Conservation (phyloP, 176 grass and related monocot species). For the Urochloa ruziziensis region DNA sequence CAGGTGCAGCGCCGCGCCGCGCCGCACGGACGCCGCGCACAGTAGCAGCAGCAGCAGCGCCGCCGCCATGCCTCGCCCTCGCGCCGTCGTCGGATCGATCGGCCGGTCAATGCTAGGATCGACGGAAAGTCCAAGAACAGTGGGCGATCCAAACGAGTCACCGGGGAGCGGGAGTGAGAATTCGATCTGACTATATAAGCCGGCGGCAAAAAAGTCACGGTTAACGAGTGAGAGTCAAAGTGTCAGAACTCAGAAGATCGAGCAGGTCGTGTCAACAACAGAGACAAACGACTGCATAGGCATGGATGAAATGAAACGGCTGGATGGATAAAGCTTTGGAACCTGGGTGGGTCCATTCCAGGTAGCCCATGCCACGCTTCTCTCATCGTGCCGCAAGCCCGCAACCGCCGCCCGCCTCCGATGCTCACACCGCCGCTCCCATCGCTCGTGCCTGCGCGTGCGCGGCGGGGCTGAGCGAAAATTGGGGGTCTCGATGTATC, state of each 20-base stretch:
- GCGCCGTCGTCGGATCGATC: not conserved
- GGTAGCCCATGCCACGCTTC: not conserved
- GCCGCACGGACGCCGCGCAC: conserved; percentile 7
- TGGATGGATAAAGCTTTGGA: not conserved
- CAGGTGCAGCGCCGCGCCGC: conserved; percentile 34
- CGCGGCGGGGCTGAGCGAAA: no score
- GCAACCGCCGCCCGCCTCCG: no score
- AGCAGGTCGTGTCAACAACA: not conserved
- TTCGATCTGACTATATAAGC: no score
- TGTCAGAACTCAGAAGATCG: no score
- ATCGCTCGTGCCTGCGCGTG: no score
- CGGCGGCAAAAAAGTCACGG: not conserved
- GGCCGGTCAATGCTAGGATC: not conserved
- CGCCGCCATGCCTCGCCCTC: not conserved
- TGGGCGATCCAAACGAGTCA: not conserved
- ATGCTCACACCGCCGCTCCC: no score
- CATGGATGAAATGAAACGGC: not conserved
- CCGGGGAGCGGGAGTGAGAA: not conserved
- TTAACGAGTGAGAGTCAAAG: not conserved
- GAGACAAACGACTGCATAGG: not conserved
- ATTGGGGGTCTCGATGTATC: no score
- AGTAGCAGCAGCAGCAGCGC: not conserved
- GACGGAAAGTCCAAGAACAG: no score
- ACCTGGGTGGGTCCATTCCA: not conserved
- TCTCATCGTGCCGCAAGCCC: not conserved